Evolutionary conservation across 2,329 filamentous ascomycete species (phyloP).

Genomic region (Erysiphe pisi): DNA sequence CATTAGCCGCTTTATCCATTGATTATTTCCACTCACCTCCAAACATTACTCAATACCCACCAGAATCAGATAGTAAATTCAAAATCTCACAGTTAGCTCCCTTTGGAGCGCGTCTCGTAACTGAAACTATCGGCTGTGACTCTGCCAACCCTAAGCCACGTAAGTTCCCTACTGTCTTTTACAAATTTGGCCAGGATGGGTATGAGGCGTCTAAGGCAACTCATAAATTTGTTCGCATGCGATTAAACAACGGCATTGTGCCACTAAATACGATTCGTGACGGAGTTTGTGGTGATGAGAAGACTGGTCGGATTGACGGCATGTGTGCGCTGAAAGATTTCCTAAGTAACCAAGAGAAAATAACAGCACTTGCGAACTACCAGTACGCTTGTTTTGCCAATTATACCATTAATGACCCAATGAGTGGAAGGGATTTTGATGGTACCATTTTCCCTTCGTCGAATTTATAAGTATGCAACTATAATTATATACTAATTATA

Average conservation of each 20-base stretch:
- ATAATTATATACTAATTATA: too few species aligned
- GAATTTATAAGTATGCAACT: neutral
- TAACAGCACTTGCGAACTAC: slow-evolving; percentile 40
- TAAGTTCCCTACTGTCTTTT: slow-evolving; percentile 38
- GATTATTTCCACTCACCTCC: slow-evolving; percentile 46
- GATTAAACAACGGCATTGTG: slow-evolving; percentile 43
- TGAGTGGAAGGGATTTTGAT: slow-evolving; percentile 40
- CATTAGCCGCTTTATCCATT: slow-evolving; percentile 47
- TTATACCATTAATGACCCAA: slow-evolving; percentile 39
- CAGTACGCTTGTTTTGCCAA: slow-evolving; percentile 43
- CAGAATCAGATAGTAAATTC: slow-evolving; percentile 41
- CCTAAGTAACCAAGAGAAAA: slow-evolving; percentile 39
- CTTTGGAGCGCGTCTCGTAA: slow-evolving; percentile 46
- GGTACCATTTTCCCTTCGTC: slow-evolving; percentile 32
- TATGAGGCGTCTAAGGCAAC: slow-evolving; percentile 39
- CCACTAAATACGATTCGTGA: slow-evolving; percentile 42
- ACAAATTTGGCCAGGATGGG: slow-evolving; percentile 41
- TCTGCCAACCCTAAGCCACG: slow-evolving; percentile 38
- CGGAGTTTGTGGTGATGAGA: slow-evolving; percentile 39
- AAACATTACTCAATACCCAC: slow-evolving; percentile 39
- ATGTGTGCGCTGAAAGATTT: slow-evolving; percentile 41
- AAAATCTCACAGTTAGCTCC: slow-evolving; percentile 45
- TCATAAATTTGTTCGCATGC: slow-evolving; percentile 44
- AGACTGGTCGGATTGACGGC: slow-evolving; percentile 39
- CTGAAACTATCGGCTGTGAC: slow-evolving; percentile 47